These are phyloP conservation scores for Rosa hybrid DNA, from an alignment of 331 rosid species.

Conservation along the genomic window DNA sequence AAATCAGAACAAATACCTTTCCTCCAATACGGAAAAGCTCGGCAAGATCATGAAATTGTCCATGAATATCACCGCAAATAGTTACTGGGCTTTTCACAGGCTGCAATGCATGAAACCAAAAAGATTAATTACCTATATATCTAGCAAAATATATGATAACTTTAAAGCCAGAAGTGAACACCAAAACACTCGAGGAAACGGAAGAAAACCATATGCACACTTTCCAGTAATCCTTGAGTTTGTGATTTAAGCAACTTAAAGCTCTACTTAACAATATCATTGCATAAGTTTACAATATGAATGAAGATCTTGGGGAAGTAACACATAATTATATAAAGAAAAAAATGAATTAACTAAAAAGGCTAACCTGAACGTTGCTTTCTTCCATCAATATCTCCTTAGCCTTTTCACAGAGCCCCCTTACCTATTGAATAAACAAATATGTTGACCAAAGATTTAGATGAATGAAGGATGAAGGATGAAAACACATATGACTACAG, in stretches of 20 bases:
- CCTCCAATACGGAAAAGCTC: slow-evolving; percentile 97
- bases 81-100: slow-evolving; percentile 97
- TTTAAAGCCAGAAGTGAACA: background rate
- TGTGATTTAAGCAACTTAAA: background rate
- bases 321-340: background rate
- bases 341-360: background rate
- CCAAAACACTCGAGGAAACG: background rate
- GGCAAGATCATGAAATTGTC: slow-evolving; percentile 96
- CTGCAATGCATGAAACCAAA: slow-evolving; percentile 44
- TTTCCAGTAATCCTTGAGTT: background rate
- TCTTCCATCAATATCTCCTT: slow-evolving; percentile 93
- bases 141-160: background rate
- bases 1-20: slow-evolving; percentile 55
- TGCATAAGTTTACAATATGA: background rate
- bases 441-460: slow-evolving; percentile 1
- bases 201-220: background rate
- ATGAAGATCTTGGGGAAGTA: background rate
- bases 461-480: slow-evolving; percentile 1
- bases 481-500: background rate
- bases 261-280: background rate
- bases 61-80: slow-evolving; percentile 97
- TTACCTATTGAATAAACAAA: slow-evolving; percentile 47
- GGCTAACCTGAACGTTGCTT: slow-evolving; percentile 84
- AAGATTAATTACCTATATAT: background rate
- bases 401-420: slow-evolving; percentile 81